Evolutionary conservation across 2,329 filamentous ascomycete genomes (phyloP).

Genomic region (Achaetomium macrosporum): DNA sequence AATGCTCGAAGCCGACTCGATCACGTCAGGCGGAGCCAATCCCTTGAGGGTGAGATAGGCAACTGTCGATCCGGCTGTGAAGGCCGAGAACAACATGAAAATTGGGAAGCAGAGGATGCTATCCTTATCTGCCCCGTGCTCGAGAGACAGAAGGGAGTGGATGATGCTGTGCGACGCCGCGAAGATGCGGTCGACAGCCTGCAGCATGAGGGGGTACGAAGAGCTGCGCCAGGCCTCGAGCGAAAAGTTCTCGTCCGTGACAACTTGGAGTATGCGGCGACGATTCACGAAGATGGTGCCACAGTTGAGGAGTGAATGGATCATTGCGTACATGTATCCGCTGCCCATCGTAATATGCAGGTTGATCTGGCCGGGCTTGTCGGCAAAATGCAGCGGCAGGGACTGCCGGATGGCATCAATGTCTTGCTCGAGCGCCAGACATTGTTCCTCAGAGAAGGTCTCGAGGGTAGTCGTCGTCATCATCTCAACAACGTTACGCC

Average conservation of each 20-base stretch:
- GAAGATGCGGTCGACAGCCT: conserved; percentile 52
- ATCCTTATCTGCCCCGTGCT: conserved; percentile 52
- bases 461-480: conserved; percentile 48
- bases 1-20: conserved; percentile 51
- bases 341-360: conserved; percentile 60
- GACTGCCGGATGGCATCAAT: conserved; percentile 51
- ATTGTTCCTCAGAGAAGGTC: conserved; percentile 50
- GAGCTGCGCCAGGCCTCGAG: conserved; percentile 49
- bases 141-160: conserved; percentile 49
- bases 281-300: conserved; percentile 57
- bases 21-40: conserved; percentile 49
- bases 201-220: conserved; percentile 42
- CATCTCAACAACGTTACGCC: conserved; percentile 58
- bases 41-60: conserved; percentile 59
- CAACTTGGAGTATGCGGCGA: conserved; percentile 52
- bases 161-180: conserved; percentile 55
- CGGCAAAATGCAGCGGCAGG: conserved; percentile 53
- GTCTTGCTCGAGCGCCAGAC: conserved; percentile 44
- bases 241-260: conserved; percentile 47
- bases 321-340: conserved; percentile 57
- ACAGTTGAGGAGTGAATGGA: conserved; percentile 56
- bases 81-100: conserved; percentile 58
- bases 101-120: conserved; percentile 55
- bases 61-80: conserved; percentile 55
- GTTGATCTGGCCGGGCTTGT: conserved; percentile 56